phyloP scores from a whole-genome alignment of 352 stramenopile genomes.

The Albugo candida region DNA sequence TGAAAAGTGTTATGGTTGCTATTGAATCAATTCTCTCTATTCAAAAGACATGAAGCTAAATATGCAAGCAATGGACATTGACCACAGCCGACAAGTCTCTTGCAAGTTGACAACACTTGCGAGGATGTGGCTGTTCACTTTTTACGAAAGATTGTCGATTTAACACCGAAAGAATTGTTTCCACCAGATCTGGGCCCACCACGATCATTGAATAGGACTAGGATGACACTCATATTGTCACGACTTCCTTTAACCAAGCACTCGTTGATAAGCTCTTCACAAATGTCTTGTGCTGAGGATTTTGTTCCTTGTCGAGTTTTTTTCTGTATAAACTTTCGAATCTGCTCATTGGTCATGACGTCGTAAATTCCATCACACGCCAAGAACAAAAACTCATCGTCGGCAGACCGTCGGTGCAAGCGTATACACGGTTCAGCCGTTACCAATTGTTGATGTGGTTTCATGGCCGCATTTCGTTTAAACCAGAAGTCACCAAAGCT shows the following conservation, averaged over 20 bases:
- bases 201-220: conserved; percentile 42
- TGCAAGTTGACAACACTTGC: no score
- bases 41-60: no score
- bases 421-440: conserved; percentile 67
- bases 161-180: no score
- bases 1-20: no score
- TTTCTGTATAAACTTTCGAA: conserved; percentile 75
- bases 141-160: no score
- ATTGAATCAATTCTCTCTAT: no score
- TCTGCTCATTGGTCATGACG: conserved; percentile 88
- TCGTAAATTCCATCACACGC: conserved; percentile 90
- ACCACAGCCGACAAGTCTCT: no score
- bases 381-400: conserved; percentile 86
- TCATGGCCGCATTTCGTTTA: conserved; percentile 61
- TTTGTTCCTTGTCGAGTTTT: conserved; percentile 29
- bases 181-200: no score
- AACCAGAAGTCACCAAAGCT: conserved; percentile 81
- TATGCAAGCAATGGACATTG: no score
- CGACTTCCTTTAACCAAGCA: conserved; percentile 62
- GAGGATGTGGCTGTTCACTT: no score
- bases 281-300: conserved; percentile 26
- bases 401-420: conserved; percentile 37
- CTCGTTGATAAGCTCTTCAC: conserved; percentile 60
- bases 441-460: conserved; percentile 68
- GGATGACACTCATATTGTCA: conserved; percentile 76